Base-by-base conservation (phyloP, 176 grass and related monocot species). In the Stipa capillata region DNA sequence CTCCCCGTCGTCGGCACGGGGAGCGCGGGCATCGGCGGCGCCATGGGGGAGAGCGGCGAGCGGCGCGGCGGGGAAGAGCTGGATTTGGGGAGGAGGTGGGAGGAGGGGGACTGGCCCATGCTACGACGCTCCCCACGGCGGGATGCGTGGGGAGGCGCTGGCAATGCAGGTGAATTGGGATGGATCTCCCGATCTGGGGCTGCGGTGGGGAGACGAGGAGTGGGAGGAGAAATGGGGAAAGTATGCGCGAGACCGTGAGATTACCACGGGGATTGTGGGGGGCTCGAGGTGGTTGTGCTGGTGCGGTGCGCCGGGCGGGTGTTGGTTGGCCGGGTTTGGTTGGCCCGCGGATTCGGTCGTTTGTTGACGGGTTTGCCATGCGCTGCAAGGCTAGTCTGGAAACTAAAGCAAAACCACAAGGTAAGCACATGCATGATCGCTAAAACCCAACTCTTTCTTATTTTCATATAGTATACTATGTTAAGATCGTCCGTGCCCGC, bases 111-210 rank as follows among this genome's bases (percentile, higher is more conserved):
- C 10, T 76, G 70, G 86, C 47, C 88, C 83, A 89, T 85, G 82
- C 87, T 91, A 87, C n/a, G 83, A 45, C 45, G 76, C 18, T 53
- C 14, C 20, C 59, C 45, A 69, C 41, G n/a, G n/a, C n/a, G 84
- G 59, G 71, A 68, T 28, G 63, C 64, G 52, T 47, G 84, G 69
- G 66, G 54, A 77, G 73, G 35, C 79, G 75, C 44, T 77, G 82
- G 43, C 65, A 62, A 89, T 84, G 50, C 54, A 71, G 34, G 47
- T 44, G 78, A 71, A 53, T 25, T 55, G 59, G 67, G 36, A 69
- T 83, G 82, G 77, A 89, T 85, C 81, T 88, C 73, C 73, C 85
- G 79, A 87, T 87, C 86, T 71, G 58, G 78, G 34, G 20, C 15
- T 51, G 66, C 18, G 16, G 28, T 3, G 28, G 72, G 52, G 24